Base-by-base conservation (phyloP, 2,329 filamentous ascomycete genomes). In the Aphanocladium album region DNA sequence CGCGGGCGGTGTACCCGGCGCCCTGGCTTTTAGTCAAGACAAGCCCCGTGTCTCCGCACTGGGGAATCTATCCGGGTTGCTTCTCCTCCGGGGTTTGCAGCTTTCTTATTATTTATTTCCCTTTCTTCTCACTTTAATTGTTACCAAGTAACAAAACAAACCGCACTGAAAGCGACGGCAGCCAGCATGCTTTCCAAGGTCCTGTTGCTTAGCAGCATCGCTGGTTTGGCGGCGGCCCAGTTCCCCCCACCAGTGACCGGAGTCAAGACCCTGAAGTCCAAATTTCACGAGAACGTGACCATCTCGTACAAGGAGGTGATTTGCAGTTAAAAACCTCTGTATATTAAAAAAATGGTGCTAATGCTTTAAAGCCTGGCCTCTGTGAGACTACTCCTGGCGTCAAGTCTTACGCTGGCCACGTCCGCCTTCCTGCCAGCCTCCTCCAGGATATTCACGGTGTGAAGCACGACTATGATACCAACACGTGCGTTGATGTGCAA, bases 341-440 rank as follows among this genome's bases (percentile, higher is more conserved):
- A 64, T 72, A 35, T 66, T 83, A 1, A 63, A 69, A 1, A 70
- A 78, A 0, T 54, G 0, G 77, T 80, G 3, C 8, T 47, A 45
- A 65, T 60, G 6, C 35, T 43, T 1, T 23, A 45, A 41, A 80
- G 86, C 83, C 60, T 82, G 86, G 74, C 71, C 77, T 70, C 82
- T 87, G 65, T 76, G 82, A 67, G 84, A 87, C 73, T 56, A 79
- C 65, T 70, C 78, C 57, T 75, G 88, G 74, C 76, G 85, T 76
- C 81, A 88, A 73, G 82, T 87, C 74, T 73, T 89, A 85, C 70
- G 79, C 84, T 9, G 87, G 87, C 64, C 87, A 88, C 73, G 81
- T 89, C 57, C 77, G 78, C 62, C 70, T 88, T 57, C 78, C 84
- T 21, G 70, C 82, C 1, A 73, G 70, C 50, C 64, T 69, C 35